These are phyloP conservation scores for Spathaspora jeffriesii DNA, from an alignment of 1,139 yeast species.

Conservation along the genomic window DNA sequence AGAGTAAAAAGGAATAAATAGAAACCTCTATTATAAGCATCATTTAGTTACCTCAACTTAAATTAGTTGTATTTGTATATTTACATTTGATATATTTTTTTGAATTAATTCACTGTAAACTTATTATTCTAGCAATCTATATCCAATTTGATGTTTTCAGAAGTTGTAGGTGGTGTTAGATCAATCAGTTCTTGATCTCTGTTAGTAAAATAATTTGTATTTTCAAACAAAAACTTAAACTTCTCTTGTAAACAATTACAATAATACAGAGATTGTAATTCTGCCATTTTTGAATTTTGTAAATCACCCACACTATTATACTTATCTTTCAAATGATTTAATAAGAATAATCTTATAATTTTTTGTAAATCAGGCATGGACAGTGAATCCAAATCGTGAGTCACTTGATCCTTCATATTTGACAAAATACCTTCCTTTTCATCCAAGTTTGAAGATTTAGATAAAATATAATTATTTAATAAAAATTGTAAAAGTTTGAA, in stretches of 20 bases:
- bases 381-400: slow-evolving; percentile 1
- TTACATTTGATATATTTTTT: slow-evolving; percentile 10
- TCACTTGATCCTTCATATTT: background rate
- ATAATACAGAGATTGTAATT: slow-evolving; percentile 21
- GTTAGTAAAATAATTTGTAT: slow-evolving; percentile 12
- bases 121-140: slow-evolving; percentile 2
- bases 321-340: slow-evolving; percentile 17
- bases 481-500: slow-evolving; percentile 5
- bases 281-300: slow-evolving; percentile 23
- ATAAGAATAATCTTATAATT: slow-evolving; percentile 21
- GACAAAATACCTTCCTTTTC: background rate
- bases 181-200: background rate
- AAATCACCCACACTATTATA: slow-evolving; percentile 21
- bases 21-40: background rate
- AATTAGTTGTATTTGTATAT: slow-evolving; percentile 16
- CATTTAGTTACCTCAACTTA: slow-evolving; percentile 5
- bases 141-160: background rate
- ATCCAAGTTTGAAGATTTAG: slow-evolving; percentile 7
- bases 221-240: slow-evolving; percentile 15
- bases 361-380: slow-evolving; percentile 20
- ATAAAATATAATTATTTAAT: slow-evolving; percentile 5
- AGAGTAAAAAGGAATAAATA: slow-evolving; percentile 26
- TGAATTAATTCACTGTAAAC: slow-evolving; percentile 1
- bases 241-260: slow-evolving; percentile 15
- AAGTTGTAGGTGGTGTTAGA: background rate